Base-by-base conservation (phyloP, 768 basidiomycete genomes). In the Leccinellum luteum region DNA sequence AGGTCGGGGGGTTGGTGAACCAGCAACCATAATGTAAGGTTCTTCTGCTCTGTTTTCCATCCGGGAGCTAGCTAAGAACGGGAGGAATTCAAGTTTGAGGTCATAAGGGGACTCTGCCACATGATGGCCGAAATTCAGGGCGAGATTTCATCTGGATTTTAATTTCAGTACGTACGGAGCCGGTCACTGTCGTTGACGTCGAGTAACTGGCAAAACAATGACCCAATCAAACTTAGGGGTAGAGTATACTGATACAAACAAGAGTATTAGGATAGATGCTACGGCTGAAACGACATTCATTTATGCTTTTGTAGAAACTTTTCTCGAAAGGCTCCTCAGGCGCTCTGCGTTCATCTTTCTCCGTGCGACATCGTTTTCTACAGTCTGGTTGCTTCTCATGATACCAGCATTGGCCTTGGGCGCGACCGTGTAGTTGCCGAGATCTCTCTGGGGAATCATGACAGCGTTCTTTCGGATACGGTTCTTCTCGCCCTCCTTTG, bases 351-450 rank as follows among this genome's bases (percentile, higher is more conserved):
- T 88, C 73, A 83, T 83, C 72, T 80, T 85, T 69, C 90, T 80
- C 59, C 90, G 78, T 62, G 87, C 87, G 55, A 85, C 81, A 69
- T 92, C 90, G 58, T 78, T 81, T 58, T 90, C 89, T 21, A 92
- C 89, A 51, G 85, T 87, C 30, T 69, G 62, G 63, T 79, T 86
- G 51, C 71, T 73, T 66, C 79, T 78, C 53, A 75, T 61, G 38
- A 84, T 64, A 2, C 86, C 87, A 5, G 79, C 73, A 52, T 81
- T 85, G 52, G 71, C 64, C 68, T 73, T 81, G 8, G 92, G 92
- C 41, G 92, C 92, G 27, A 94, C 83, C 0, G 88, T 89, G 72
- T 92, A 95, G 58, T 78, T 87, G 51, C 87, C 86, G 14, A 92
- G 68, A 57, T 89, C 82, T 53, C 86, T 76, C 70, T 89, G 82